Evolutionary conservation across 2,329 filamentous ascomycete genomes (phyloP), one percentile per base, ranked within the genome.

Genomic region (Fusarium sp.): DNA sequence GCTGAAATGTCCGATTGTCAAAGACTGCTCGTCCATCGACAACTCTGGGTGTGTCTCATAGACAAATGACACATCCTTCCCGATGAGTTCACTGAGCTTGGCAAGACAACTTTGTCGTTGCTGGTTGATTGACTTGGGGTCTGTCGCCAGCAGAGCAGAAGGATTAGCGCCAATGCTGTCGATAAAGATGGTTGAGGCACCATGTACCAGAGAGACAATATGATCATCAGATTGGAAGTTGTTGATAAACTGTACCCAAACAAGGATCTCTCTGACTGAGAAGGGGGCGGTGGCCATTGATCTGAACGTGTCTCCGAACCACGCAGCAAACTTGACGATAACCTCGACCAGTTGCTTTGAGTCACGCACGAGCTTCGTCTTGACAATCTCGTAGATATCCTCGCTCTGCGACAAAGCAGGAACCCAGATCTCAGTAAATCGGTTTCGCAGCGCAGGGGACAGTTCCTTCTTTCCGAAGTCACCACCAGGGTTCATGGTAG

Each of bases 361-460:
- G 18, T 85, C 83, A 0, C 86, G 81, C 5, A 83, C 83, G 20
- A 99, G 86, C 81, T 97, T 98, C 14, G 92, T 90, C 61, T 88
- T 86, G 18, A 98, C 91, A 74, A 99, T 99, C 50, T 97, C 93
- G 22, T 95, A 84, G 37, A 98, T 92, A 80, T 99, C 97, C 34
- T 95, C 92, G 61, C 91, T 89, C 69, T 96, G 93, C 1, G 94
- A 95, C 67, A 98, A 85, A 1, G 95, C 90, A 2, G 96, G 95
- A 1, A 98, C 96, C 96, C 96, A 99, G 10, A 99, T 98, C 83
- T 99, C 96, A 0, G 96, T 99, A 81, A 99, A 98, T 69, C 96
- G 93, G 81, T 99, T 99, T 54, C 96, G 90, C 69, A 99, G 85
- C 16, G 96, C 97, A 4, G 96, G 96, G 1, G 96, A 99, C 14